These are phyloP conservation scores for Dothistroma pini DNA, from an alignment of 2,329 filamentous ascomycete species.

Conservation along the genomic window DNA sequence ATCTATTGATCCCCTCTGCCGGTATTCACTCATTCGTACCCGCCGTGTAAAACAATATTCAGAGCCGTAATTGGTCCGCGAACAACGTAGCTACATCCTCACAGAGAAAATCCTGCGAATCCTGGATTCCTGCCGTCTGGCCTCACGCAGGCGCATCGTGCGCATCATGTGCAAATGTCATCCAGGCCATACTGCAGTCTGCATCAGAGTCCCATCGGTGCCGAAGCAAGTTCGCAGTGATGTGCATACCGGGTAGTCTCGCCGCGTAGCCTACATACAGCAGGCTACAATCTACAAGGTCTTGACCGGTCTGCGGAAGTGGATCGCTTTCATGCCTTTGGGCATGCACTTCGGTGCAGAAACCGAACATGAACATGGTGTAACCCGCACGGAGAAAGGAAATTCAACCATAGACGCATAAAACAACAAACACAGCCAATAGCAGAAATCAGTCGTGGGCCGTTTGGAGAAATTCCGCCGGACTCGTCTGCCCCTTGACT, in stretches of 20 bases:
- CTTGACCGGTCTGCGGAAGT: neutral
- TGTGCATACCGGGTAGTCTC: neutral
- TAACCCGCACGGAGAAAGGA: neutral
- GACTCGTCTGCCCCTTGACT: neutral
- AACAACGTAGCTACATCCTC: neutral
- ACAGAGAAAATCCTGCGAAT: neutral
- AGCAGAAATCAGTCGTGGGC: neutral
- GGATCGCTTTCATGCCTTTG: neutral
- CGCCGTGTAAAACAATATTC: neutral
- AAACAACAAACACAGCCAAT: neutral
- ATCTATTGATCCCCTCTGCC: neutral
- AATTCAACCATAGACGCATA: neutral
- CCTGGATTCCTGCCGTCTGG: neutral
- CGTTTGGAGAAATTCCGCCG: neutral
- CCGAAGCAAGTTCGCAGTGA: neutral
- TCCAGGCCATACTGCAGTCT: neutral
- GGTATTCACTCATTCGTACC: neutral
- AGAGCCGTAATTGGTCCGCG: neutral
- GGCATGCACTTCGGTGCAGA: neutral
- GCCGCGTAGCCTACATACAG: neutral
- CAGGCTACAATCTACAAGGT: neutral
- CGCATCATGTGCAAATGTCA: neutral
- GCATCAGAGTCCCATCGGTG: too few relatives aligned
- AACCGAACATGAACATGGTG: neutral
- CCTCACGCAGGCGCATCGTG: neutral